A percentile compares a stretch with the other conserved stretches of the same genome.
These are phyloP conservation scores for Sicyos edulis DNA, from an alignment of 306 rosid genomes.

Conservation along the genomic window DNA sequence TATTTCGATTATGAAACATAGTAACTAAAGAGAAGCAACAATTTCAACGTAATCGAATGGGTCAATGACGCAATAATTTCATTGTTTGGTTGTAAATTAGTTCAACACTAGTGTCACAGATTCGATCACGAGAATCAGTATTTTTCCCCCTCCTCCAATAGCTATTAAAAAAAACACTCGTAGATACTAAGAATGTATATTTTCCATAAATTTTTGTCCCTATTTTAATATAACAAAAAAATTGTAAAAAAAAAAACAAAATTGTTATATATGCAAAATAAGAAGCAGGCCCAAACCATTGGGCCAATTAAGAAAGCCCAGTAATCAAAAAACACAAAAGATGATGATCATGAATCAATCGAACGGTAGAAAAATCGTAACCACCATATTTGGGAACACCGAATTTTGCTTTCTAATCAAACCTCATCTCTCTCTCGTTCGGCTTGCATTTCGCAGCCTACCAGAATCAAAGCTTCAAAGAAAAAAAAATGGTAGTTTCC, in stretches of 20 bases:
- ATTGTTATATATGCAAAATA: not conserved
- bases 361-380: not conserved
- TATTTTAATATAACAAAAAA: no score
- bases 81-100: no score
- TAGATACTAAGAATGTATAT: no score
- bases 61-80: no score
- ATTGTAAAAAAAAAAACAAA: no score
- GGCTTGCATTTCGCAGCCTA: not conserved
- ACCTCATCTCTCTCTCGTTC: not conserved
- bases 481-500: slow-evolving; percentile 29
- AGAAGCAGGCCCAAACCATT: not conserved
- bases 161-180: no score
- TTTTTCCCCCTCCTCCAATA: no score
- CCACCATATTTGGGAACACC: not conserved
- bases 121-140: no score
- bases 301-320: not conserved
- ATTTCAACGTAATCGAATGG: no score
- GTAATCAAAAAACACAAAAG: not conserved
- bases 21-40: no score
- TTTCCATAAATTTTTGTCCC: not conserved
- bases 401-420: not conserved
- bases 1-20: no score
- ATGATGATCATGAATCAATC: not conserved
- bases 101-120: no score
- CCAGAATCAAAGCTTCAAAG: not conserved